Percentiles rank a stretch among this genome's conserved stretches.
Conservation (phyloP, 345 rosid species). For the Aquilaria malaccensis region DNA sequence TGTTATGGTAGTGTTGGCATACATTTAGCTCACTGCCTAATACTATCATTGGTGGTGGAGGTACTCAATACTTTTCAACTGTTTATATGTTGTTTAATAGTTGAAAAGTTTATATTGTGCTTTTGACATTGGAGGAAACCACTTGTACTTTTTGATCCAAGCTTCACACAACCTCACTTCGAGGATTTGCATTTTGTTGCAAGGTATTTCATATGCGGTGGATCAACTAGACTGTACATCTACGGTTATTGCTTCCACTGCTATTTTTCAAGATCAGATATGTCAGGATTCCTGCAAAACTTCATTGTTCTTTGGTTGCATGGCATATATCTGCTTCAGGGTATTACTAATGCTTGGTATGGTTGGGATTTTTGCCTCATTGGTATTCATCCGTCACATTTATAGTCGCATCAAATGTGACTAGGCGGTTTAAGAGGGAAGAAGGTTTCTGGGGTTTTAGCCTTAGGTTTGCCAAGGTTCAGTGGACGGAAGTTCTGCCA, state of each 20-base stretch:
- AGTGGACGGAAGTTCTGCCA: too few species aligned
- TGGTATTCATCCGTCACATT: conserved; percentile 7
- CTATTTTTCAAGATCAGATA: conserved; percentile 34
- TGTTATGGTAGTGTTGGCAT: conserved; percentile 44
- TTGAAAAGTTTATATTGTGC: too few species aligned
- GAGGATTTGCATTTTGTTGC: too few species aligned
- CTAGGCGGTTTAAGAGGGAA: neutral
- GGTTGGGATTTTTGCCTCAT: neutral
- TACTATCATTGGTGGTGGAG: conserved; percentile 66
- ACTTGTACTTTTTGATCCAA: too few species aligned
- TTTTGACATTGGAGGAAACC: too few species aligned
- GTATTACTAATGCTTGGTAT: conserved; percentile 7
- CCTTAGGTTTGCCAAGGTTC: too few species aligned
- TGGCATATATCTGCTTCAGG: conserved; percentile 36
- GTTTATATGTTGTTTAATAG: too few species aligned
- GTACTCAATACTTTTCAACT: conserved; percentile 11
- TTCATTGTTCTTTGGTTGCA: conserved; percentile 45
- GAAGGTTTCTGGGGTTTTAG: too few species aligned
- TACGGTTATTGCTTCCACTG: conserved; percentile 41
- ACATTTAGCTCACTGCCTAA: conserved; percentile 54
- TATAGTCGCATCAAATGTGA: conserved; percentile 4
- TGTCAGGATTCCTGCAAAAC: conserved; percentile 51
- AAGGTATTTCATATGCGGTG: conserved; percentile 42
- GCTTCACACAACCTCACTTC: too few species aligned
- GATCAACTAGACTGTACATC: conserved; percentile 39